Base-by-base conservation (phyloP, 306 rosid genomes). In the Casuarina equisetifolia region DNA sequence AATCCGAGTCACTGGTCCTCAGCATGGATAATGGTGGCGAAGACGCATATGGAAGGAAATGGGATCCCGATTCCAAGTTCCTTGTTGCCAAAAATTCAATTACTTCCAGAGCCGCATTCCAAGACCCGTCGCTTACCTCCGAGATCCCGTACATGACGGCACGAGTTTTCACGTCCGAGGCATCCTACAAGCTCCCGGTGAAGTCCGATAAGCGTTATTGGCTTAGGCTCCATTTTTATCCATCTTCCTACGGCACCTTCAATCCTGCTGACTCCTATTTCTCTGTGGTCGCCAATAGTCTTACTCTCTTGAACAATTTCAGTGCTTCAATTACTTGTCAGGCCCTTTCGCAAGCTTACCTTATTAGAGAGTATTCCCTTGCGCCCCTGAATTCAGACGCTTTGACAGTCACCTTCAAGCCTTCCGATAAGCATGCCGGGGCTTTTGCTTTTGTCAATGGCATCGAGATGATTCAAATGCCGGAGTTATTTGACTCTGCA, bases 151-250 rank as follows among this genome's bases (percentile, higher is more conserved):
- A 88, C 78, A 88, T 85, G 91, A 57, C 89, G 4, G 89, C 88
- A 2, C 42, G 89, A 25, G n/a, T 88, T 83, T 83, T 85, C 80
- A 57, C 20, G 42, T 79, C 89, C 0, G 81, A 88, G 46, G 9
- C 86, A 40, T 3, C 84, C 7, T 88, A 88, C 73, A 83, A 70
- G 50, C 81, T 88, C 72, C 82, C 82, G 3, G 39, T 85, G 13
- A 17, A 66, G 32, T 45, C 78, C 0, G 66, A 81, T 20, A 85
- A 81, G 54, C 91, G 88, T 3, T 83, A 85, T 20, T 88, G 87
- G 89, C 83, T 88, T 3, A 79, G 89, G 78, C 88, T 88, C 3
- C 89, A 88, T 70, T 88, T 88, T 75, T 88, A 88, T 10, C 91
- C 91, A 2, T 70, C 89, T 5, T 1, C 74, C 40, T 85, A 88